Evolutionary conservation across 768 basidiomycete species (phyloP), one percentile per base, ranked within the genome.

Genomic region (Trametes cingulata): DNA sequence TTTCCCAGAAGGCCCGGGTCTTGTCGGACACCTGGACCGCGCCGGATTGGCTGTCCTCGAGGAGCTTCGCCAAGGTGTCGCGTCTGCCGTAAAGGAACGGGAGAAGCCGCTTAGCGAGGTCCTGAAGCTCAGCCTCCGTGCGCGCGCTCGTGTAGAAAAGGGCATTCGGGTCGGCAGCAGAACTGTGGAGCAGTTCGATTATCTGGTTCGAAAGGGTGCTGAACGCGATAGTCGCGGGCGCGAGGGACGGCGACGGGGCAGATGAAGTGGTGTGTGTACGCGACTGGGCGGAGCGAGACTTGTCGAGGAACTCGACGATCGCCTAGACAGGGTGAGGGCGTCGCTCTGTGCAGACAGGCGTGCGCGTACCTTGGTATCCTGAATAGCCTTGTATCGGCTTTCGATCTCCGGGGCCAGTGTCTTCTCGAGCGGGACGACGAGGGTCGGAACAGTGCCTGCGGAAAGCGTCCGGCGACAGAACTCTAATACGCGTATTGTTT

Each of bases 201-300:
- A 83, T 72, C 24, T 68, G 70, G 61, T 80, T 78, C 37, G 78
- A 78, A 1, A 77, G 63, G 12, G 76, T 71, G 52, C 77, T 73
- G 68, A 87, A 83, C n/a, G 85, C 87, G 61, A 93, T 84, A 3
- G 93, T 93, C 0, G 92, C 91, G 1, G 93, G 92, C 17, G 87
- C 79, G 22, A 95, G 77, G 0, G 83, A 77, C 0, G 91, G 91
- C 0, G 92, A 90, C 0, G 93, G 92, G 1, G 87, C 84, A 13
- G 75, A 69, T 0, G 89, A 90, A 2, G 85, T 88, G 5, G 90
- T 87, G 65, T 85, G 82, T 4, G 88, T 87, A 43, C 78, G 82
- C 9, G 90, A 90, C 56, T 79, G 73, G 14, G 82, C 73, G 1
- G 86, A 90, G 46, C 93, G 85, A 14, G 92, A 91, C 71, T 87